A percentile compares a stretch with the other conserved stretches of the same genome.
phyloP scores from a whole-genome alignment of 768 basidiomycete species.

The Fomitopsis serialis region DNA sequence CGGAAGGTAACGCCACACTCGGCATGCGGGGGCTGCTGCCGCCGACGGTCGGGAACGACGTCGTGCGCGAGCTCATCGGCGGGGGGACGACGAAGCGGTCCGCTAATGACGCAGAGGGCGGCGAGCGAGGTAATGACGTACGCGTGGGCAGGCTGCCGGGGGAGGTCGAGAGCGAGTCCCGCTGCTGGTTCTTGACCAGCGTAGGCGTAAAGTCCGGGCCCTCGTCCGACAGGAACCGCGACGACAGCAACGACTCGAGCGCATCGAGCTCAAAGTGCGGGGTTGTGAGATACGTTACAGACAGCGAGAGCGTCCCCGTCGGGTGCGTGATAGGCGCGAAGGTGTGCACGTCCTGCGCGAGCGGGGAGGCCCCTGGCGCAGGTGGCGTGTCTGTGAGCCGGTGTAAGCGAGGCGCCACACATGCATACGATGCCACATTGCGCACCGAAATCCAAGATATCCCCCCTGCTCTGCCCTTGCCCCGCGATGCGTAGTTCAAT shows the following conservation, averaged over 20 bases:
- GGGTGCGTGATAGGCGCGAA: conserved; percentile 71
- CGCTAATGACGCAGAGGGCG: conserved; percentile 34
- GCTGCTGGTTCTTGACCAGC: conserved; percentile 56
- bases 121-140: conserved; percentile 41
- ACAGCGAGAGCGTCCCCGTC: conserved; percentile 55
- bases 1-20: too few species aligned
- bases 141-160: conserved; percentile 36
- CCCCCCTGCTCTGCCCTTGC: conserved; percentile 21
- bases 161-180: conserved; percentile 45
- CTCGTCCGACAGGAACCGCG: conserved; percentile 66
- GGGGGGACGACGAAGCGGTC: conserved; percentile 40
- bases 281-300: conserved; percentile 56
- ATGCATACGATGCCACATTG: conserved; percentile 5
- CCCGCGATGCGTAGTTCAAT: conserved; percentile 44
- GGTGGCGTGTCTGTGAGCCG: conserved; percentile 32
- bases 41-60: conserved; percentile 26
- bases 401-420: neutral
- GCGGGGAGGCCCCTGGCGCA: conserved; percentile 33
- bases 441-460: conserved; percentile 37
- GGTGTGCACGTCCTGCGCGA: conserved; percentile 46
- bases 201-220: conserved; percentile 69
- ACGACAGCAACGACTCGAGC: conserved; percentile 70
- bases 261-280: conserved; percentile 75
- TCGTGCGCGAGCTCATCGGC: conserved; percentile 27
- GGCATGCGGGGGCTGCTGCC: conserved; percentile 30